Base-by-base conservation (phyloP, 179 eudicot species). In the Carnegiea gigantea region DNA sequence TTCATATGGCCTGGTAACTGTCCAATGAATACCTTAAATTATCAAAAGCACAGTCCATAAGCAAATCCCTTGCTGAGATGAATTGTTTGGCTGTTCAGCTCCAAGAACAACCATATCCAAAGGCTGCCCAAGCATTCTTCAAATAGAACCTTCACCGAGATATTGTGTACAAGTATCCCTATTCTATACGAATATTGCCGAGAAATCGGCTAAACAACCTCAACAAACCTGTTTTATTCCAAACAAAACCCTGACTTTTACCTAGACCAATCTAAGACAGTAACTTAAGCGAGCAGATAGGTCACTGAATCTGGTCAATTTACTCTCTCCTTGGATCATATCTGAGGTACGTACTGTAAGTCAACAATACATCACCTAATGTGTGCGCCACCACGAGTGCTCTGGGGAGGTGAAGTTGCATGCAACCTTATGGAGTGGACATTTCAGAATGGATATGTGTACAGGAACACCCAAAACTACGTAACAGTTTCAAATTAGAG, bases 401-500 rank as follows among this genome's bases (percentile, higher is more conserved):
- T 57, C n/a, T 57, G 62, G n/a, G n/a, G 62, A 57, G 62, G 23
- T 57, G 21, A 57, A 57, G 62, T 57, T 20, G 62, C 14, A 57
- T 57, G 62, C 62, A 15, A 20, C 62, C 62, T 57, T 57, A 57
- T 18, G 14, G n/a, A 57, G 62, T 57, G 62, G 62, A 5, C 15
- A 4, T 12, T 57, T 6, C 14, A 14, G 62, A 57, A 57, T 57
- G 23, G 53, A 48, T 9, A 48, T 9, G 6, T 40, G 14, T 48
- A 48, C 53, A 48, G 12, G 7, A 15, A 57, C 62, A 57, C 10
- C 28, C 30, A 62, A 62, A 62, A 79, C 15, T 40, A 20, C 53
- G 36, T 68, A 70, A 68, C 15, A 49, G 62, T 79, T 54, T 23
- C 18, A 33, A 20, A 13, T 46, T 14, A n/a, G 78, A 78, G 76